Percentiles rank a stretch among this genome's conserved stretches.
phyloP scores from a whole-genome alignment of 1,284 basidiomycete genomes.

The Jaminaea rosea region DNA sequence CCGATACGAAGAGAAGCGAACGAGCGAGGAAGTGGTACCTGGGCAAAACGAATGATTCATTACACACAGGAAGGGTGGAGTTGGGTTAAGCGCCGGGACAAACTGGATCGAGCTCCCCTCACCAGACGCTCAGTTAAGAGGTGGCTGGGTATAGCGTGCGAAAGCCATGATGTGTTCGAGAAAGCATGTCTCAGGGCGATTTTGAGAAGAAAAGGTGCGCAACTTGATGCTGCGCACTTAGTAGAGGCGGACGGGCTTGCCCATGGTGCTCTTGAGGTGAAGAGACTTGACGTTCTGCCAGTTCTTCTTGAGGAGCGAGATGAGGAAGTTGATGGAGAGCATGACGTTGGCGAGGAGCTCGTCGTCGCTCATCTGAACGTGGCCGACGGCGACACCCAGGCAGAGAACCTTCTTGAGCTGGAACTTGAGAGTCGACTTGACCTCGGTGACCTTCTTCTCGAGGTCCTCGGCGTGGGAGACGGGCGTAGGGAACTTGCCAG shows the following conservation, averaged over 20 bases:
- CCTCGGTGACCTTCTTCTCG: slow-evolving; percentile 81
- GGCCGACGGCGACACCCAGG: slow-evolving; percentile 95
- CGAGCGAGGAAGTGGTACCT: too few relatives aligned
- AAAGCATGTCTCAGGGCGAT: neutral
- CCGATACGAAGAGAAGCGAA: too few relatives aligned
- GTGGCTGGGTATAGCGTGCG: slow-evolving; percentile 39
- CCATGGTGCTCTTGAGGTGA: slow-evolving; percentile 98
- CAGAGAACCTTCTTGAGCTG: slow-evolving; percentile 89
- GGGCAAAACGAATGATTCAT: too few relatives aligned
- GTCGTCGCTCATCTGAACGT: slow-evolving; percentile 95
- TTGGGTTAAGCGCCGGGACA: too few relatives aligned
- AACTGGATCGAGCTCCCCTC: slow-evolving; percentile 7
- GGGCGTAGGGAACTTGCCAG: slow-evolving; percentile 95
- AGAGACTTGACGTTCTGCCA: slow-evolving; percentile 99
- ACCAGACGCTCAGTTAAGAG: neutral
- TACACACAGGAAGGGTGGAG: too few relatives aligned
- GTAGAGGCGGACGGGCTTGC: slow-evolving; percentile 90
- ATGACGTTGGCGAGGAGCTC: slow-evolving; percentile 95
- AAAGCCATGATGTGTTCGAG: slow-evolving; percentile 17
- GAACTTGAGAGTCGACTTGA: slow-evolving; percentile 80
- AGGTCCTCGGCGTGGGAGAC: slow-evolving; percentile 90
- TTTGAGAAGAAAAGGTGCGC: neutral
- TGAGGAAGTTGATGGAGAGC: slow-evolving; percentile 98
- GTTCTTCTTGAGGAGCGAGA: slow-evolving; percentile 98
- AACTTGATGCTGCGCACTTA: slow-evolving; percentile 50